Evolutionary conservation across 768 basidiomycete genomes (phyloP), one percentile per base, ranked within the genome.

Genomic region (Albatrellus ellisii): DNA sequence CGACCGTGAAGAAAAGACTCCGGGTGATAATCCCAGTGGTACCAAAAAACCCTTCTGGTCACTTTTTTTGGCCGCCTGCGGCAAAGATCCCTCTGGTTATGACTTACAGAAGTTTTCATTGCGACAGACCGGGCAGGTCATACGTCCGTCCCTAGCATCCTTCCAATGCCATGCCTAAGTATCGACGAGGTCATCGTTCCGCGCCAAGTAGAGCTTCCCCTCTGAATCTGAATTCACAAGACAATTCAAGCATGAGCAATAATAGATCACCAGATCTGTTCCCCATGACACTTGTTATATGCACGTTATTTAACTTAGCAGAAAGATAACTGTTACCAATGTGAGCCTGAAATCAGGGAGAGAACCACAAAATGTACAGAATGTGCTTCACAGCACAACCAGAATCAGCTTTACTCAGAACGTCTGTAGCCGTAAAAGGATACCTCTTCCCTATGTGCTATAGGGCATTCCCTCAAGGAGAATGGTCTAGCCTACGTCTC

Each of bases 131-230:
- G n/a, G n/a, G n/a, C n/a, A n/a, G n/a, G n/a, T n/a, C n/a, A n/a
- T n/a, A n/a, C n/a, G n/a, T n/a, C 76, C 77, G 17, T 67, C 54
- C 3, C 72, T 76, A 4, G 70, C 63, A 46, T 80, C 78, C 54
- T 72, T 75, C 77, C 77, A 80, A 26, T 62, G 62, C 0, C 71
- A 72, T 3, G 74, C 63, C 2, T 72, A 65, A 0, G 77, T 80
- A 53, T 80, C 78, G 7, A 80, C 70, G 2, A 69, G 59, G 45
- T 72, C 65, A 29, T 71, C 61, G 48, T 70, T 78, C 38, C 68
- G 68, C 2, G 69, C 73, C 76, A 76, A 79, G 4, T 66, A 62
- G 7, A 77, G 62, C 42, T 62, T 68, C 2, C 79, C 79, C 15
- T 69, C 57, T 0, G 56, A 46, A 46, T 73, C 71, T 32, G 80